A percentile compares a stretch with the other conserved stretches of the same genome.
Conservation (phyloP, 345 rosid genomes). For the Eucalyptus globulus region DNA sequence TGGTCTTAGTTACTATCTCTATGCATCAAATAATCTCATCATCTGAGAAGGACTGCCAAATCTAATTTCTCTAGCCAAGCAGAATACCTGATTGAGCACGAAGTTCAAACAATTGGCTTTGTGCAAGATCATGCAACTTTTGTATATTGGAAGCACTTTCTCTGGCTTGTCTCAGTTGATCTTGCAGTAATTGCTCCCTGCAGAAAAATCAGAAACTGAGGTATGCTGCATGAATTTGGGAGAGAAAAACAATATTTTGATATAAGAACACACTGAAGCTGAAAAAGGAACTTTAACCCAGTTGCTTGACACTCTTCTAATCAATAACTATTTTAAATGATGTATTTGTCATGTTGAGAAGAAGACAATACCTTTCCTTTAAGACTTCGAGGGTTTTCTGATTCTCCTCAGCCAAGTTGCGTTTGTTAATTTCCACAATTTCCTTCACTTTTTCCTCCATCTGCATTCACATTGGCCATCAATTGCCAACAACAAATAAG, state of each 20-base stretch:
- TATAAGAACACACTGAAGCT: neutral
- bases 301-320: neutral
- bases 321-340: neutral
- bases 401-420: constrained; percentile 94
- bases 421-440: constrained; percentile 95
- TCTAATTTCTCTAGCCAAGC: neutral
- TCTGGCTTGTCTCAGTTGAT: constrained; percentile 93
- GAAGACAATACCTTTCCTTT: constrained; percentile 58
- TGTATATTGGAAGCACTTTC: constrained; percentile 92
- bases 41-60: neutral
- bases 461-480: constrained; percentile 19
- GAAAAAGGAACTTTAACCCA: neutral
- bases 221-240: neutral
- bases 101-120: constrained; percentile 89
- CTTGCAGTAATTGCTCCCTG: constrained; percentile 94
- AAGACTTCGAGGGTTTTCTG: constrained; percentile 91
- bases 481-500: neutral
- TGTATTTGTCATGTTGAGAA: neutral
- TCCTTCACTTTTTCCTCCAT: constrained; percentile 99
- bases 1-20: neutral
- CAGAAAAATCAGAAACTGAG: neutral
- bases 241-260: neutral
- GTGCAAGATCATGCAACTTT: constrained; percentile 97
- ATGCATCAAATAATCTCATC: neutral
- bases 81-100: constrained; percentile 93